Evolutionary conservation across 495 filamentous ascomycete species (phyloP).

Genomic region (Neurospora sp.): DNA sequence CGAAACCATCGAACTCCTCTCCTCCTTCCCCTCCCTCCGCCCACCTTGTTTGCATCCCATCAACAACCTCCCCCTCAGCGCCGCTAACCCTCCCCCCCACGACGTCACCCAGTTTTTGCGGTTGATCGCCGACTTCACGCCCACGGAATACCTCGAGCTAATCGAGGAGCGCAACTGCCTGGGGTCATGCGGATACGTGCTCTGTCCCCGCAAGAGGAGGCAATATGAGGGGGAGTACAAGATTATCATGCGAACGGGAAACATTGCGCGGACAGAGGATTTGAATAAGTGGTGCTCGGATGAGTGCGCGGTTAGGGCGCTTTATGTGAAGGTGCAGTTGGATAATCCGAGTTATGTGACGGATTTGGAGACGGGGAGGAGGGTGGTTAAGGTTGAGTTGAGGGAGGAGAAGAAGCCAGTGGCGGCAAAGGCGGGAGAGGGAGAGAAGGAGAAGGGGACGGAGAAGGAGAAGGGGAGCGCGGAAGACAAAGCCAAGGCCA

Average conservation of each 20-base stretch:
- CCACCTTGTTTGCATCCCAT: not conserved
- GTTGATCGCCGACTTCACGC: slow-evolving; percentile 61
- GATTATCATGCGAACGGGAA: slow-evolving; percentile 1
- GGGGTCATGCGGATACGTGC: slow-evolving; percentile 66
- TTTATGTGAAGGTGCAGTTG: slow-evolving; percentile 82
- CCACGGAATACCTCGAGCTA: slow-evolving; percentile 75
- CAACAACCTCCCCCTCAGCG: slow-evolving; percentile 34
- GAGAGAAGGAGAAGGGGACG: not conserved
- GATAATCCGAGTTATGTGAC: slow-evolving; percentile 24
- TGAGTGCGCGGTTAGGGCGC: slow-evolving; percentile 62
- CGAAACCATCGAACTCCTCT: slow-evolving; percentile 55
- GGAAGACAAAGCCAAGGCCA: not conserved
- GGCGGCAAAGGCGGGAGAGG: not conserved
- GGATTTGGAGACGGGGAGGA: slow-evolving; percentile 9
- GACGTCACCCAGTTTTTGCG: slow-evolving; percentile 50
- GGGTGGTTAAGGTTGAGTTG: slow-evolving; percentile 31
- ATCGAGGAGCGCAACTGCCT: slow-evolving; percentile 79
- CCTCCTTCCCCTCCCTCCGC: slow-evolving; percentile 54
- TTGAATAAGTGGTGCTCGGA: slow-evolving; percentile 84
- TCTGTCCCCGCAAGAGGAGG: slow-evolving; percentile 44
- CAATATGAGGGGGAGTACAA: slow-evolving; percentile 9
- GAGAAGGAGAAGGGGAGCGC: too few species aligned
- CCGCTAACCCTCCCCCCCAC: slow-evolving; percentile 44
- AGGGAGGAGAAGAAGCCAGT: slow-evolving; percentile 22
- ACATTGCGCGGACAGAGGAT: slow-evolving; percentile 47